These are phyloP conservation scores for Furcasterigmium sp. DNA, from an alignment of 2,329 filamentous ascomycete genomes.

Conservation along the genomic window DNA sequence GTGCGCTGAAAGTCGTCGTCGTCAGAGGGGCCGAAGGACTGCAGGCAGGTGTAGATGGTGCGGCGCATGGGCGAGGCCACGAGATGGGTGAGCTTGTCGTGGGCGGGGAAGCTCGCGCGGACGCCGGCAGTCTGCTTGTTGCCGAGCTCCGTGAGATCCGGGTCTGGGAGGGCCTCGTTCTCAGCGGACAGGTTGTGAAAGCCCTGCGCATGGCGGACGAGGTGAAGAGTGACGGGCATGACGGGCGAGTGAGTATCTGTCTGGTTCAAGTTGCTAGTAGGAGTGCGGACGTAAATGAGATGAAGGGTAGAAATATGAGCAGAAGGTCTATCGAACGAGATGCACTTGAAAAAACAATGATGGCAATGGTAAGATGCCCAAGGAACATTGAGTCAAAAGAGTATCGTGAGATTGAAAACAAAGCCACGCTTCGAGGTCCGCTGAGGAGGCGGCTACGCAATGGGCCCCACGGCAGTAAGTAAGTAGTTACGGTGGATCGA, in stretches of 20 bases:
- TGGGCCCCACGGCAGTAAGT: not conserved
- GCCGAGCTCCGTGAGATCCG: conserved; percentile 71
- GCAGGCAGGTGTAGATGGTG: conserved; percentile 72
- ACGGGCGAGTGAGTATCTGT: not conserved
- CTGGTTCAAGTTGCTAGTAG: not conserved
- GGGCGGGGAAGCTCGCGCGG: conserved; percentile 56
- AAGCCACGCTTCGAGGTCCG: not conserved
- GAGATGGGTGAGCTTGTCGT: conserved; percentile 61
- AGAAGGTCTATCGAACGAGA: too few species aligned
- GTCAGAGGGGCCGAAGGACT: conserved; percentile 53
- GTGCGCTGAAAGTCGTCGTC: conserved; percentile 19
- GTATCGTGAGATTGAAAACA: too few species aligned
- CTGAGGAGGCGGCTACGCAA: not conserved
- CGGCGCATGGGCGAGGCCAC: conserved; percentile 76
- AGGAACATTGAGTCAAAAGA: too few species aligned
- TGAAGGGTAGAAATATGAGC: too few species aligned
- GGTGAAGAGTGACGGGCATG: conserved; percentile 54
- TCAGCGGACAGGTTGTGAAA: conserved; percentile 70
- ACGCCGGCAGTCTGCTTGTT: conserved; percentile 67
- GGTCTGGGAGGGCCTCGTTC: conserved; percentile 72
- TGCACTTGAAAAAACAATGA: too few species aligned
- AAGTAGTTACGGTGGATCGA: not conserved
- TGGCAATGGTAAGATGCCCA: too few species aligned
- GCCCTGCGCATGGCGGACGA: conserved; percentile 72
- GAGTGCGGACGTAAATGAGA: not conserved